Evolutionary conservation across 176 grass and related monocot species (phyloP), one percentile per base, ranked within the genome.

Genomic region (Musa acuminata): DNA sequence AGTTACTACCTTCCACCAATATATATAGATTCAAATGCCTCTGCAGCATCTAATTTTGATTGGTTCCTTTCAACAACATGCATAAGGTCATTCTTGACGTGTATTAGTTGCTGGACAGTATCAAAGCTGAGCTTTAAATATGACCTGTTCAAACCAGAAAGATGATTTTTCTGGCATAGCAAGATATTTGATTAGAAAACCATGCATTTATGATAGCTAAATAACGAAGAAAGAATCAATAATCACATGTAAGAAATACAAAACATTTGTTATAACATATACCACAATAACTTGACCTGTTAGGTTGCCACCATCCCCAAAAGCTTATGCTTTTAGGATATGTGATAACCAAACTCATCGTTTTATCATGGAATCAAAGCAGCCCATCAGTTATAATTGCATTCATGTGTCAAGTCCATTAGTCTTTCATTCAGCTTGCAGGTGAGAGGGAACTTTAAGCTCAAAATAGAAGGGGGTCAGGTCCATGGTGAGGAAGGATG

Each of bases 11-110:
- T 93, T 91, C 83, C 93, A 69, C 80, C 81, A 73, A 72, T 82
- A 70, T 91, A 86, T 67, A 98, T 84, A 67, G 94, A 85, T 86
- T 98, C 94, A 87, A 98, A 98, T 87, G 90, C 94, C 83, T 91
- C 90, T 10, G 83, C 69, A 5, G 94, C 69, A 85, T 91, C 86
- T 80, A 83, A 13, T 73, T 91, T 89, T 88, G 79, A 83, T 79
- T 89, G 82, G 69, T 98, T 98, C 77, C 87, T 93, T 89, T 93
- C 85, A 22, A 89, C 94, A 70, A 89, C 82, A 85, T 93, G 88
- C 75, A 89, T 78, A 19, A 98, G 87, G 75, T 98, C 94, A 90
- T 83, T 93, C 58, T 84, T 87, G 52, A 98, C 94, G 52, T 75
- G 79, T 83, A 98, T 91, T 80, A 98, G 76, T 87, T 98, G 94